Base-by-base conservation (phyloP, 352 stramenopile species). In the Phytopythium delawarense region DNA sequence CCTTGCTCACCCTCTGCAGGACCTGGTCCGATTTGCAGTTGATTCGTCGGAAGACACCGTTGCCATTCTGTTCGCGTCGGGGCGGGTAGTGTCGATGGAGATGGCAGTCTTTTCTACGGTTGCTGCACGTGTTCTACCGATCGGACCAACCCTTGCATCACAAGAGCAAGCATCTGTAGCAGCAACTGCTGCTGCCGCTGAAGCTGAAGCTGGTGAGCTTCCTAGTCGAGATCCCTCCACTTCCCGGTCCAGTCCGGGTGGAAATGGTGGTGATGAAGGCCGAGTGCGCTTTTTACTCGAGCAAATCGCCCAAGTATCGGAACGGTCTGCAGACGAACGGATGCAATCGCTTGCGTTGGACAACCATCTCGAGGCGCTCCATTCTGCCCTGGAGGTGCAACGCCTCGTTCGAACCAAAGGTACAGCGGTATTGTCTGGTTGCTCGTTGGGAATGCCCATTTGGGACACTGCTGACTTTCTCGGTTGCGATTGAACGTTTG, bases 381-480 rank as follows among this genome's bases (percentile, higher is more conserved):
- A 88, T 59, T 71, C 81, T 9, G 75, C 71, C 18, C 69, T 88
- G 15, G 63, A 81, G 53, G 63, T 89, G 16, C 66, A 81, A 11
- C 69, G 48, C 42, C 4, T 67, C 25, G 53, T 69, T 9, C 34
- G 67, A 59, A 32, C 65, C 7, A 15, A 61, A 62, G 71, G 71
- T 73, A 64, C n/a, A 7, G 11, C n/a, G 9, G 0, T 2, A 25
- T 25, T 15, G 20, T 4, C 12, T 49, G 45, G 25, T 32, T 6
- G 45, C 37, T 55, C 65, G 25, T 7, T 21, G 15, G 20, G 40
- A 46, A 46, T 4, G 15, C 23, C 5, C 20, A 5, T 15, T 25
- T 6, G 13, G n/a, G 6, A 49, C 20, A 28, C 16, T 25, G 13
- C 28, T 40, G 23, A 32, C 34, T 21, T 46, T 61, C 8, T 34